These are phyloP conservation scores for Arthrinium puccinioides DNA, from an alignment of 2,329 filamentous ascomycete genomes.

Conservation along the genomic window DNA sequence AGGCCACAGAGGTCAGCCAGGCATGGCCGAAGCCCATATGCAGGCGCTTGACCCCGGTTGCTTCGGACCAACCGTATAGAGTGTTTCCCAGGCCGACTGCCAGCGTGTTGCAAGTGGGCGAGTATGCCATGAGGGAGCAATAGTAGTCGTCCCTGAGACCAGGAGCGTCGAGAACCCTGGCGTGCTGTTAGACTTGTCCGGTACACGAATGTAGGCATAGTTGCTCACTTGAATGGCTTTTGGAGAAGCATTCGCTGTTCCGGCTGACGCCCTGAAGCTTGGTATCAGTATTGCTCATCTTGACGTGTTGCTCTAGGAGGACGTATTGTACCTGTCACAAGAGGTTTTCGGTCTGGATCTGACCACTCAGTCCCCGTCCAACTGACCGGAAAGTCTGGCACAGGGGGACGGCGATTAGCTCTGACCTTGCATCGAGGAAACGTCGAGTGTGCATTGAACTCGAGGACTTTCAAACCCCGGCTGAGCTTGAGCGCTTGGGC, in stretches of 20 bases:
- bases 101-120: constrained; percentile 62
- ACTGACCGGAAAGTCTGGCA: constrained; percentile 22
- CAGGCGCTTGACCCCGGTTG: constrained; percentile 53
- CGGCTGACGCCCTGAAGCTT: no score
- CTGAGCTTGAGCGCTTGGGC: constrained; percentile 79
- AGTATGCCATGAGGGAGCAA: constrained; percentile 86
- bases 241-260: no score
- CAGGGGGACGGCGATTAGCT: constrained; percentile 15
- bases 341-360: no score
- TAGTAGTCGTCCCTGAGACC: constrained; percentile 93
- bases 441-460: constrained; percentile 32
- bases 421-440: constrained; percentile 20
- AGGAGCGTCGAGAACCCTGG: constrained; percentile 78
- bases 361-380: constrained; percentile 38
- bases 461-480: constrained; percentile 57
- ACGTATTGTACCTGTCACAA: no score
- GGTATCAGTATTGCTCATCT: no score
- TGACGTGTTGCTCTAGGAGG: no score
- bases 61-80: constrained; percentile 87
- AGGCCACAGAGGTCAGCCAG: constrained; percentile 78
- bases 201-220: background rate
- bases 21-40: constrained; percentile 36
- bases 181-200: constrained; percentile 19
- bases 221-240: constrained; percentile 69
- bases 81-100: constrained; percentile 75